These are phyloP conservation scores for Cucumis melo DNA, from an alignment of 306 rosid species.

Conservation along the genomic window DNA sequence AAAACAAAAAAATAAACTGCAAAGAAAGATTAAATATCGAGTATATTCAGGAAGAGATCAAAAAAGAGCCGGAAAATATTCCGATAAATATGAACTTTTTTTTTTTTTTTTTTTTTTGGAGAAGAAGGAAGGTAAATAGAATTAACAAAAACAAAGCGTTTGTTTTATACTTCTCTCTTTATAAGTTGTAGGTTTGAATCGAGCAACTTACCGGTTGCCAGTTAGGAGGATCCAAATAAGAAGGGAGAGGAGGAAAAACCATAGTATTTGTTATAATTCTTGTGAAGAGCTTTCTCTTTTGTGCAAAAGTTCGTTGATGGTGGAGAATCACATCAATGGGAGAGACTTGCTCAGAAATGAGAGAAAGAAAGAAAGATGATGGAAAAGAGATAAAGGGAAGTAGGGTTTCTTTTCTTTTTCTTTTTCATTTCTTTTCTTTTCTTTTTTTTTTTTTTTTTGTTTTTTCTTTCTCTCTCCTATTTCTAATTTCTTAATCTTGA, in stretches of 20 bases:
- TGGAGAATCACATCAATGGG: slow-evolving; percentile 77
- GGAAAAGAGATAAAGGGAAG: slow-evolving; percentile 21
- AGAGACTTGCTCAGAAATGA: slow-evolving; percentile 24
- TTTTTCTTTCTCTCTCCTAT: not conserved
- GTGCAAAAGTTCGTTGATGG: slow-evolving; percentile 40
- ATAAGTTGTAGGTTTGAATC: not conserved
- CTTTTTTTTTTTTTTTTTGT: not conserved
- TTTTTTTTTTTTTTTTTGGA: not conserved
- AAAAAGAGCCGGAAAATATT: slow-evolving; percentile 30
- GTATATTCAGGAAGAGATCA: slow-evolving; percentile 54
- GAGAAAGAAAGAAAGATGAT: slow-evolving; percentile 22
- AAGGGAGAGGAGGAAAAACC: slow-evolving; percentile 77
- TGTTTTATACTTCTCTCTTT: not conserved
- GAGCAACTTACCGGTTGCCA: slow-evolving; percentile 50
- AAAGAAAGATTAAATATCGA: slow-evolving; percentile 8
- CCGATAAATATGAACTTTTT: not conserved
- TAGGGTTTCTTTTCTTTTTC: slow-evolving; percentile 23
- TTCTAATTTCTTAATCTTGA: slow-evolving; percentile 31
- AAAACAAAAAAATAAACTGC: not conserved
- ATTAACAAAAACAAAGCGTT: not conserved
- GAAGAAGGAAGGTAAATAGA: not conserved
- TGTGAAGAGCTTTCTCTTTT: slow-evolving; percentile 35
- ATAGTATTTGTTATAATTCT: slow-evolving; percentile 24
- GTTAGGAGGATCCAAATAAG: slow-evolving; percentile 78
- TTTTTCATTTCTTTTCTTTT: slow-evolving; percentile 9